Conservation (phyloP, 192 early-diverging fungal genomes). For the Paraglomus brasilianum region DNA sequence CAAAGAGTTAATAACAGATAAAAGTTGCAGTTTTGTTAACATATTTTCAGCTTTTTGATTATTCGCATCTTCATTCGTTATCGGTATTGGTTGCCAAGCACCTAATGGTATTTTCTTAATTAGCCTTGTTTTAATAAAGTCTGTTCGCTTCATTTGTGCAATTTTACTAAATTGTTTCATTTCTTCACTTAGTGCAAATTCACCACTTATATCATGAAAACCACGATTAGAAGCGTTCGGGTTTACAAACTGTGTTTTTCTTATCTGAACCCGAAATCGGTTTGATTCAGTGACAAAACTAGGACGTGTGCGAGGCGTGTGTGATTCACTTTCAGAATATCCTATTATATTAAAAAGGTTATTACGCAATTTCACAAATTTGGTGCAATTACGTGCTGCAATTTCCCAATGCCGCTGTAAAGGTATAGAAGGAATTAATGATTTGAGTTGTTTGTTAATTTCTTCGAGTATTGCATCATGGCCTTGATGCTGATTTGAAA, state of each 20-base stretch:
- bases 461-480: constrained; percentile 3
- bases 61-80: background rate
- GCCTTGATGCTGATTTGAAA: constrained; percentile 11
- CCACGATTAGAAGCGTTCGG: background rate
- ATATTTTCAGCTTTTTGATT: background rate
- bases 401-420: background rate
- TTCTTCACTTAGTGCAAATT: constrained; percentile 12
- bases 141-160: background rate
- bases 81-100: background rate
- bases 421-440: constrained; percentile 10
- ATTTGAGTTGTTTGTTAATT: constrained; percentile 7
- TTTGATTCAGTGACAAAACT: constrained; percentile 5
- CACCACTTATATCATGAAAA: constrained; percentile 6
- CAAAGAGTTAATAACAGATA: background rate
- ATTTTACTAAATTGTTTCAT: background rate
- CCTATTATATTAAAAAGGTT: background rate
- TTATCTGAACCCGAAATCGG: constrained; percentile 3
- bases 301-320: background rate
- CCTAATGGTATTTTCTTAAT: background rate
- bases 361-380: background rate
- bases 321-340: background rate
- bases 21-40: background rate
- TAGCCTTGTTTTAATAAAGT: background rate
- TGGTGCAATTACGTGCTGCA: constrained; percentile 7
- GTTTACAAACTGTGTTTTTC: constrained; percentile 1